Conservation (phyloP, 805 yeast species). For the Suhomyces faveliae region DNA sequence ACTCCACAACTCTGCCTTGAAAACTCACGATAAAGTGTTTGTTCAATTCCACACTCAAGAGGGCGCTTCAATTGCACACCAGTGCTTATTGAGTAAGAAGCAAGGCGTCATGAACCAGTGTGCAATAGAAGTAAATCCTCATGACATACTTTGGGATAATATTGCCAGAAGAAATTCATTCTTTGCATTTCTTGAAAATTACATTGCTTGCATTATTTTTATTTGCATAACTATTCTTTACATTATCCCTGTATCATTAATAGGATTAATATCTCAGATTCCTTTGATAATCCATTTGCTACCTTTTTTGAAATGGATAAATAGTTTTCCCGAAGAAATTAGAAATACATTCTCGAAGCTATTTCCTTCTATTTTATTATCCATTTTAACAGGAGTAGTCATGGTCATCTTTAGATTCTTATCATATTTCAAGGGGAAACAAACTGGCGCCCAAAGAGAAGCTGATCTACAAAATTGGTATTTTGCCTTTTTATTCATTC, state of each 20-base stretch:
- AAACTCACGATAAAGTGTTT: constrained; percentile 48
- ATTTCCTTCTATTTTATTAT: constrained; percentile 64
- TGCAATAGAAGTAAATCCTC: constrained; percentile 56
- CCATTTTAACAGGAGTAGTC: constrained; percentile 61
- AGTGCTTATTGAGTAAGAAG: constrained; percentile 47
- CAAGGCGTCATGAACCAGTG: constrained; percentile 45
- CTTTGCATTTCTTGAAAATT: constrained; percentile 36
- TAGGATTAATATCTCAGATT: constrained; percentile 72
- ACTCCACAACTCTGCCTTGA: constrained; percentile 18
- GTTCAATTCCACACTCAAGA: constrained; percentile 57
- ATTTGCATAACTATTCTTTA: constrained; percentile 55
- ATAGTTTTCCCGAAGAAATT: constrained; percentile 51
- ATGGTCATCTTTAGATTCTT: constrained; percentile 56
- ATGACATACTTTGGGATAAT: constrained; percentile 73
- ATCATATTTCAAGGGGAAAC: constrained; percentile 53
- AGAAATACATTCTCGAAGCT: constrained; percentile 58
- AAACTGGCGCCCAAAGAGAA: constrained; percentile 64
- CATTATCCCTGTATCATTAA: constrained; percentile 81
- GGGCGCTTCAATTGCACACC: constrained; percentile 64
- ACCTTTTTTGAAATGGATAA: constrained; percentile 59
- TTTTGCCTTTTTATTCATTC: constrained; percentile 75
- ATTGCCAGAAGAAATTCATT: constrained; percentile 39
- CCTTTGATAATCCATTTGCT: constrained; percentile 61
- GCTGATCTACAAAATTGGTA: constrained; percentile 74
- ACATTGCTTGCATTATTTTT: constrained; percentile 46